Conservation (phyloP, 176 grass and related monocot species). For the Saccharum spontaneum region DNA sequence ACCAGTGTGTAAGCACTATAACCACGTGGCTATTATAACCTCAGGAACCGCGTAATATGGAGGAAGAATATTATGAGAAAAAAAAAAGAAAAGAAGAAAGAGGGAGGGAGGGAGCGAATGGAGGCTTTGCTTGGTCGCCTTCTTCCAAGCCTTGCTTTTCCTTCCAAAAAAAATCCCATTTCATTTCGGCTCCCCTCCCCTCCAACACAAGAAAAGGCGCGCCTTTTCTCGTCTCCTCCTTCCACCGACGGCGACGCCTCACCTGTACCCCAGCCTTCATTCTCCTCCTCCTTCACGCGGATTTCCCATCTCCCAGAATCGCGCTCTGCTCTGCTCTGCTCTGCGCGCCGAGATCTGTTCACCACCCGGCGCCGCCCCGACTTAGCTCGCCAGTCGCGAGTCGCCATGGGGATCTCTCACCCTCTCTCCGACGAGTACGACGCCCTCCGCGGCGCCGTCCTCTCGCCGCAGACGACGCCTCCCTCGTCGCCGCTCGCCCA, state of each 20-base stretch:
- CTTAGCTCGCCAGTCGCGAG: not conserved
- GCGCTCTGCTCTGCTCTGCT: not conserved
- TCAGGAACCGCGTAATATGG: not conserved
- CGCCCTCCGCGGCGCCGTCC: constrained; percentile 28
- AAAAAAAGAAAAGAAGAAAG: no score
- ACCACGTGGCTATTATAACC: not conserved
- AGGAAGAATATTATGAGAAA: no score
- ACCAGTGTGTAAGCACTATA: no score
- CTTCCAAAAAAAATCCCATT: no score
- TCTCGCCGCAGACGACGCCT: constrained; percentile 40
- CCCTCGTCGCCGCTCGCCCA: constrained; percentile 26
- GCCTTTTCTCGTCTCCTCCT: not conserved
- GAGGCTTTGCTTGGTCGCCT: no score
- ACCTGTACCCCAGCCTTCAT: not conserved
- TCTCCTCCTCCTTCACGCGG: not conserved
- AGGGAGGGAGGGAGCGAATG: no score
- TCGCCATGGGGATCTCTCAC: constrained; percentile 49
- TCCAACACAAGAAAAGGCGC: not conserved
- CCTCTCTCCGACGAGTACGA: constrained; percentile 59
- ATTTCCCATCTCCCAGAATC: not conserved
- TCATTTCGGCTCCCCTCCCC: not conserved
- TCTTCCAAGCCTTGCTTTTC: no score
- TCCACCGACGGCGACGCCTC: constrained; percentile 4
- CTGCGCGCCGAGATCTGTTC: constrained; percentile 17
- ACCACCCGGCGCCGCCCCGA: not conserved